These are phyloP conservation scores for Kluyveromyces sp. DNA, from an alignment of 1,139 yeast species.

Conservation along the genomic window DNA sequence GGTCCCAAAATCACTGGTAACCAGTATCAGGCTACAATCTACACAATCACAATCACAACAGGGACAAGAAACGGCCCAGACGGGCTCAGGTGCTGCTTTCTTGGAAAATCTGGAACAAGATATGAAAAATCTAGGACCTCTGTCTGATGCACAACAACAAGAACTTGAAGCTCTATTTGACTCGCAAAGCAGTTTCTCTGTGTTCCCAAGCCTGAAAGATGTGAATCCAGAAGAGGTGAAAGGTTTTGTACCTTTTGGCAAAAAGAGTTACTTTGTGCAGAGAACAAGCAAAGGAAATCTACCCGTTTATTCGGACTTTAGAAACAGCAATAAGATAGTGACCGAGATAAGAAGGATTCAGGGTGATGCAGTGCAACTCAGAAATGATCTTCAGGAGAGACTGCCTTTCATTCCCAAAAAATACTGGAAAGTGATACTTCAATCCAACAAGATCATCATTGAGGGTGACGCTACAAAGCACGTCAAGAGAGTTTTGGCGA, in stretches of 20 bases:
- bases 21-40: conserved; percentile 4
- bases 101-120: neutral
- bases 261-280: conserved; percentile 40
- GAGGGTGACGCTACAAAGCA: conserved; percentile 51
- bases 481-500: conserved; percentile 33
- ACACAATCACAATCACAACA: neutral
- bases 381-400: conserved; percentile 47
- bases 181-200: conserved; percentile 5
- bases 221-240: conserved; percentile 28
- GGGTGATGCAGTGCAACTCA: conserved; percentile 55
- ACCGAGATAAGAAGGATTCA: conserved; percentile 60
- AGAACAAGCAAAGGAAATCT: conserved; percentile 57
- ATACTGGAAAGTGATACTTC: conserved; percentile 38
- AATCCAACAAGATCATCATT: conserved; percentile 39
- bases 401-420: conserved; percentile 41
- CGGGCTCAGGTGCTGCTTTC: neutral
- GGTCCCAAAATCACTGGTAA: neutral
- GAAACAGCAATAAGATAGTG: conserved; percentile 37
- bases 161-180: conserved; percentile 5
- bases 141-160: conserved; percentile 6
- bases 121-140: neutral
- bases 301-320: conserved; percentile 59
- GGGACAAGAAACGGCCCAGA: neutral
- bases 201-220: conserved; percentile 29
- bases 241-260: conserved; percentile 38